Conservation (phyloP, 1,284 basidiomycete genomes). For the Omphalotus olearius region DNA sequence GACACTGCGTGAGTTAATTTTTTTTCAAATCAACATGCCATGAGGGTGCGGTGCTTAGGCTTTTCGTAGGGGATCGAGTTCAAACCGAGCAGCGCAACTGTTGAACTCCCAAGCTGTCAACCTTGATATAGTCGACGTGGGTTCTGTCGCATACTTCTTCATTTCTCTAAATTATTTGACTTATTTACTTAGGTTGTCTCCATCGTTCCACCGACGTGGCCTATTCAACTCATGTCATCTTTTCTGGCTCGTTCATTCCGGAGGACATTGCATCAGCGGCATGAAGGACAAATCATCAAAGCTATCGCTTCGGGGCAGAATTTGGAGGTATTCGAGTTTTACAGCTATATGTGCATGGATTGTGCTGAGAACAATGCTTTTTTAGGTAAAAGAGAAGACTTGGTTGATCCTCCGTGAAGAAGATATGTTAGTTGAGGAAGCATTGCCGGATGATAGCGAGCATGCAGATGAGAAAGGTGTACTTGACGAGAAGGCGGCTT, state of each 20-base stretch:
- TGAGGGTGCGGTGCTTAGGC: not conserved
- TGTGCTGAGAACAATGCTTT: too few species aligned
- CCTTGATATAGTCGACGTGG: conserved; percentile 73
- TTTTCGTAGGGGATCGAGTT: conserved; percentile 37
- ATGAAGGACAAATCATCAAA: conserved; percentile 72
- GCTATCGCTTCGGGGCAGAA: conserved; percentile 70
- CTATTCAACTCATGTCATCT: conserved; percentile 64
- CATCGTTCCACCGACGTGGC: conserved; percentile 72
- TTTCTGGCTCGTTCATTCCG: conserved; percentile 80
- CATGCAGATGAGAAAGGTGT: conserved; percentile 24
- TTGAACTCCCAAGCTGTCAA: conserved; percentile 78
- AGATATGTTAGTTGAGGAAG: conserved; percentile 67
- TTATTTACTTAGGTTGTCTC: conserved; percentile 54
- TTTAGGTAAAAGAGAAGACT: conserved; percentile 46
- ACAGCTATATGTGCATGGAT: not conserved
- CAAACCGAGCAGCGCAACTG: conserved; percentile 57
- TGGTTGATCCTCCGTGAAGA: conserved; percentile 55
- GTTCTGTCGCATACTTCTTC: conserved; percentile 21
- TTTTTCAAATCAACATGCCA: not conserved
- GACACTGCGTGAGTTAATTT: conserved; percentile 48
- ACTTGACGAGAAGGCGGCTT: conserved; percentile 35
- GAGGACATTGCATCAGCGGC: conserved; percentile 63
- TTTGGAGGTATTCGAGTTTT: conserved; percentile 39
- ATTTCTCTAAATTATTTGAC: conserved; percentile 7
- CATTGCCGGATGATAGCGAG: conserved; percentile 39